Conservation (phyloP, 768 basidiomycete genomes). For the Boletellus ananas region DNA sequence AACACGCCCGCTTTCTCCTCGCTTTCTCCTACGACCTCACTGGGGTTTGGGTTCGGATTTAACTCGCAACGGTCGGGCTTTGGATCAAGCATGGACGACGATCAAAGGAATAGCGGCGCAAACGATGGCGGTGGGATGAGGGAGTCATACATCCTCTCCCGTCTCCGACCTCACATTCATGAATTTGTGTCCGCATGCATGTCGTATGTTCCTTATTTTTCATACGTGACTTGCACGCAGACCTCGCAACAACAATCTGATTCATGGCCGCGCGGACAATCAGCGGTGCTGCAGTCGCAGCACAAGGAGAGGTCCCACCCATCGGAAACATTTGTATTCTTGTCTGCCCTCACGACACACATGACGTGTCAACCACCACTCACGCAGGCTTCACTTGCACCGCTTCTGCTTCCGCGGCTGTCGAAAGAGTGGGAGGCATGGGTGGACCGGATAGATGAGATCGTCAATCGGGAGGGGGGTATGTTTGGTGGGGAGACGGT, state of each 20-base stretch:
- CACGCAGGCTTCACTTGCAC: conserved; percentile 54
- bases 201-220: conserved; percentile 85
- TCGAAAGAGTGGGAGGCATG: conserved; percentile 75
- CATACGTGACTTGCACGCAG: conserved; percentile 42
- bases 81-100: conserved; percentile 30
- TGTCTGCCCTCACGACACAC: conserved; percentile 65
- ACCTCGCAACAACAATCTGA: conserved; percentile 19
- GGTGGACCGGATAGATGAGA: conserved; percentile 63
- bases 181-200: conserved; percentile 76
- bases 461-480: conserved; percentile 67
- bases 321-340: conserved; percentile 68
- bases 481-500: conserved; percentile 79
- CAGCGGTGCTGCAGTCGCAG: conserved; percentile 44
- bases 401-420: conserved; percentile 60
- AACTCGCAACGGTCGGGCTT: conserved; percentile 27
- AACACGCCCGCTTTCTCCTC: conserved; percentile 36
- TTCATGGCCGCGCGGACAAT: conserved; percentile 36
- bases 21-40: conserved; percentile 32
- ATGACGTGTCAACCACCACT: conserved; percentile 66
- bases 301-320: conserved; percentile 69
- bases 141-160: conserved; percentile 72
- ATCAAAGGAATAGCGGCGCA: conserved; percentile 17
- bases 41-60: conserved; percentile 29
- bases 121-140: conserved; percentile 62
- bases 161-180: conserved; percentile 68